phyloP scores from a whole-genome alignment of 208 protist species.

The Leishmania martiniquensis region DNA sequence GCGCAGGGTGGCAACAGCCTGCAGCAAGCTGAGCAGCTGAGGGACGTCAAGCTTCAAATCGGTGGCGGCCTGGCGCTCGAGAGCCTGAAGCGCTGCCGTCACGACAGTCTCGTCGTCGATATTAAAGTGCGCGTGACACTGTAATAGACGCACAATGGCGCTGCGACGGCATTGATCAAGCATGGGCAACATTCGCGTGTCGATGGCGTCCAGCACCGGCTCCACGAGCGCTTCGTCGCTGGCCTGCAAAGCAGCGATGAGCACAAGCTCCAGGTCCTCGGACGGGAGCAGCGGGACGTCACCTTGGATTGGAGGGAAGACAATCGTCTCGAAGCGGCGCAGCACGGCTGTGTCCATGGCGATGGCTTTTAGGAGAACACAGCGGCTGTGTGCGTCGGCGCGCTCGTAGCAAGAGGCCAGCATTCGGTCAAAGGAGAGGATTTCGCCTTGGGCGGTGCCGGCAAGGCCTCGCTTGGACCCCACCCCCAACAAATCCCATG shows the following conservation, averaged over 20 bases:
- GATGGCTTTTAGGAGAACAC: slow-evolving; percentile 75
- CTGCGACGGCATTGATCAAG: slow-evolving; percentile 74
- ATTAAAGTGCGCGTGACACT: slow-evolving; percentile 70
- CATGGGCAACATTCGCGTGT: slow-evolving; percentile 58
- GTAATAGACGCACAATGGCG: slow-evolving; percentile 78
- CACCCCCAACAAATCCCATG: slow-evolving; percentile 21
- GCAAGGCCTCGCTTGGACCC: not conserved
- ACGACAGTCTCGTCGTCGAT: slow-evolving; percentile 63
- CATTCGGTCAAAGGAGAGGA: not conserved
- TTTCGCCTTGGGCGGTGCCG: not conserved
- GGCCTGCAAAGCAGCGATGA: slow-evolving; percentile 56
- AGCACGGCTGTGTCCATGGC: slow-evolving; percentile 47
- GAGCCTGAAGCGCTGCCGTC: slow-evolving; percentile 29
- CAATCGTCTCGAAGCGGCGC: slow-evolving; percentile 44
- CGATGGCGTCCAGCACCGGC: slow-evolving; percentile 73
- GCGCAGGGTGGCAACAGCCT: slow-evolving; percentile 49
- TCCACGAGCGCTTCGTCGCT: slow-evolving; percentile 46
- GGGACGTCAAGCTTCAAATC: slow-evolving; percentile 55
- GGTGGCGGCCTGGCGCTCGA: slow-evolving; percentile 63
- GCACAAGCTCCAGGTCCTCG: slow-evolving; percentile 82
- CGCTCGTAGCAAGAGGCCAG: slow-evolving; percentile 38
- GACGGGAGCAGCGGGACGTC: slow-evolving; percentile 60
- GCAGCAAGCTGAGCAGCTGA: slow-evolving; percentile 71
- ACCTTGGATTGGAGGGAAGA: slow-evolving; percentile 45
- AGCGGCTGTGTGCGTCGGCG: slow-evolving; percentile 84